Percentiles rank a stretch among this genome's conserved stretches.
phyloP scores from a whole-genome alignment of 345 rosid genomes.

The Aquilaria malaccensis region DNA sequence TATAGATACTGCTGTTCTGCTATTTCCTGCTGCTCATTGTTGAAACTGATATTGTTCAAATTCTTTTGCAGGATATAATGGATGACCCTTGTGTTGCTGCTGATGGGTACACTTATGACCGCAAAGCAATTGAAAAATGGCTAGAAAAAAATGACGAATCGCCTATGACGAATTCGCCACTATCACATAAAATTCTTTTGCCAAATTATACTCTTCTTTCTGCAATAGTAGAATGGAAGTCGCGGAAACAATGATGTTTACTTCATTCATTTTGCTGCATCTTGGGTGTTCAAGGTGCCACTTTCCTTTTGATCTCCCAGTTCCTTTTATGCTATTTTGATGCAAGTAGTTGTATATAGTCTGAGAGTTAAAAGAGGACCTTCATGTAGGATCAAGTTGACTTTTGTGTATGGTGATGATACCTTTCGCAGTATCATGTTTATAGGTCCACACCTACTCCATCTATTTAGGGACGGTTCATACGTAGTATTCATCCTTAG shows the following conservation, averaged over 20 bases:
- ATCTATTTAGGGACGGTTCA: too few relatives aligned
- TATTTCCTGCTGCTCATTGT: not conserved
- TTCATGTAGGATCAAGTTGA: too few relatives aligned
- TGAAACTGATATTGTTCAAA: too few relatives aligned
- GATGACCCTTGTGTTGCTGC: slow-evolving; percentile 80
- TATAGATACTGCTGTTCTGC: not conserved
- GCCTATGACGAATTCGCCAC: slow-evolving; percentile 48
- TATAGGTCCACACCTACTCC: too few relatives aligned
- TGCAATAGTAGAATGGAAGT: slow-evolving; percentile 69
- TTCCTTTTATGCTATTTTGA: too few relatives aligned
- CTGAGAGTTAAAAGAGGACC: too few relatives aligned
- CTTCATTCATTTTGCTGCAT: not conserved
- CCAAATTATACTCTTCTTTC: slow-evolving; percentile 61
- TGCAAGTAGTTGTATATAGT: too few relatives aligned
- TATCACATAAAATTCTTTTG: slow-evolving; percentile 44
- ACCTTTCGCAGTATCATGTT: too few relatives aligned
- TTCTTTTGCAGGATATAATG: slow-evolving; percentile 58
- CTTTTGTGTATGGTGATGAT: too few relatives aligned
- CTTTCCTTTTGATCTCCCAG: too few relatives aligned
- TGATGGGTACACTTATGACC: slow-evolving; percentile 79
- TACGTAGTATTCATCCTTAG: too few relatives aligned
- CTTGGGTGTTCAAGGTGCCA: too few relatives aligned
- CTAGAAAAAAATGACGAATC: slow-evolving; percentile 47
- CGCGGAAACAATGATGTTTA: slow-evolving; percentile 18
- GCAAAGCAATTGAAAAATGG: slow-evolving; percentile 71